These are phyloP conservation scores for Ustilago crameri DNA, from an alignment of 1,284 basidiomycete species.

Conservation along the genomic window DNA sequence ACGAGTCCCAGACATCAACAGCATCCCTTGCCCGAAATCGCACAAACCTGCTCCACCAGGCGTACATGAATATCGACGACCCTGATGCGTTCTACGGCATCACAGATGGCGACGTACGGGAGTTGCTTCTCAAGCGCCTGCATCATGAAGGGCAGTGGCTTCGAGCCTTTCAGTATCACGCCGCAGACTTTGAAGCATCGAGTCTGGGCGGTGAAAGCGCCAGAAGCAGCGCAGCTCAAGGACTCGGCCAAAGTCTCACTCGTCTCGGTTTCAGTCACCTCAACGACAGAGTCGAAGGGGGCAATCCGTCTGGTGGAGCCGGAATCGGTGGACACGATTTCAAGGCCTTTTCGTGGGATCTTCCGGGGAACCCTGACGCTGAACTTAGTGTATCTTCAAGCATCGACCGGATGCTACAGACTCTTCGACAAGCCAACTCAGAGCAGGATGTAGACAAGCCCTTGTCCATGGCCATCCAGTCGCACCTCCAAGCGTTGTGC, in stretches of 20 bases:
- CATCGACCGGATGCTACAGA: slow-evolving; percentile 81
- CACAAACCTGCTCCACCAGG: slow-evolving; percentile 78
- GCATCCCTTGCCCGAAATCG: slow-evolving; percentile 4
- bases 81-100: slow-evolving; percentile 98
- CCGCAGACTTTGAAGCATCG: slow-evolving; percentile 77
- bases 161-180: slow-evolving; percentile 88
- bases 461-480: slow-evolving; percentile 22
- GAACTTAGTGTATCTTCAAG: slow-evolving; percentile 68
- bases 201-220: not conserved
- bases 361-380: slow-evolving; percentile 18
- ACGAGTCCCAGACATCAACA: slow-evolving; percentile 37
- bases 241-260: slow-evolving; percentile 72
- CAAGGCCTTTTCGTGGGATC: slow-evolving; percentile 91
- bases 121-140: slow-evolving; percentile 83
- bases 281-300: slow-evolving; percentile 71
- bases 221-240: not conserved
- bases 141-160: slow-evolving; percentile 93
- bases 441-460: slow-evolving; percentile 20
- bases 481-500: slow-evolving; percentile 42
- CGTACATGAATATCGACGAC: slow-evolving; percentile 94
- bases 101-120: slow-evolving; percentile 77
- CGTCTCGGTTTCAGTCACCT: slow-evolving; percentile 87
- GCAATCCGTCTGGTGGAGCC: not conserved
- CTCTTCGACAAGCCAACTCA: slow-evolving; percentile 71
- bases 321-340: slow-evolving; percentile 75